Conservation (phyloP, 345 rosid genomes). For the Eutrema japonicum region DNA sequence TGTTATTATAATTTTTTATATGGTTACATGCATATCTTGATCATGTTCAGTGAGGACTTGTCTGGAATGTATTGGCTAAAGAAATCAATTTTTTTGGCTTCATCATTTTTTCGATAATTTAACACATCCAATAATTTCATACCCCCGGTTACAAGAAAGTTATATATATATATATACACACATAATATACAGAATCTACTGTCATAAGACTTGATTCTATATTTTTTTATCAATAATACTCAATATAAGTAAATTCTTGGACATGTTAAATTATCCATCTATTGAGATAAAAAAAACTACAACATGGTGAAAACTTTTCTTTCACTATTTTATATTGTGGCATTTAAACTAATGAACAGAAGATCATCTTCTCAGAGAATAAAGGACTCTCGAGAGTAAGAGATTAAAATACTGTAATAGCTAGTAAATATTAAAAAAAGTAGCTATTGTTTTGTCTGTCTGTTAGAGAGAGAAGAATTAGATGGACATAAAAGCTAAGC, state of each 20-base stretch:
- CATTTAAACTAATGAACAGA: not conserved
- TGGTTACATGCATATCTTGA: constrained; percentile 42
- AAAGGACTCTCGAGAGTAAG: not conserved
- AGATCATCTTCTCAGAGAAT: not conserved
- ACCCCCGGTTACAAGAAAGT: not conserved
- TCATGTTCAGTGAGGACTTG: constrained; percentile 44
- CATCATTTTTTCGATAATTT: not conserved
- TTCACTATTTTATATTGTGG: not conserved
- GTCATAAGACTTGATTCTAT: constrained; percentile 24
- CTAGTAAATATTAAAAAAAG: not conserved
- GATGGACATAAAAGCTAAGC: constrained; percentile 40
- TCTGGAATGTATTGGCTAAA: constrained; percentile 43
- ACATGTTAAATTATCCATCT: not conserved
- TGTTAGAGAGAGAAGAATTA: constrained; percentile 29
- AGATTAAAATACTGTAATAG: constrained; percentile 1
- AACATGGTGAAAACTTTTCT: constrained; percentile 3
- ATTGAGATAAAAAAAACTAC: not conserved
- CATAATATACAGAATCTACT: constrained; percentile 22
- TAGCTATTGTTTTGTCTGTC: constrained; percentile 23
- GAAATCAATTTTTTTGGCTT: constrained; percentile 14
- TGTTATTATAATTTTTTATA: constrained; percentile 12
- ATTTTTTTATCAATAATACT: not conserved
- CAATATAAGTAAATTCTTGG: not conserved
- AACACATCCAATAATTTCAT: constrained; percentile 31
- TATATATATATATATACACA: too few species aligned